phyloP scores from a whole-genome alignment of 257 asterid genomes.

The Forsythia viridissima region DNA sequence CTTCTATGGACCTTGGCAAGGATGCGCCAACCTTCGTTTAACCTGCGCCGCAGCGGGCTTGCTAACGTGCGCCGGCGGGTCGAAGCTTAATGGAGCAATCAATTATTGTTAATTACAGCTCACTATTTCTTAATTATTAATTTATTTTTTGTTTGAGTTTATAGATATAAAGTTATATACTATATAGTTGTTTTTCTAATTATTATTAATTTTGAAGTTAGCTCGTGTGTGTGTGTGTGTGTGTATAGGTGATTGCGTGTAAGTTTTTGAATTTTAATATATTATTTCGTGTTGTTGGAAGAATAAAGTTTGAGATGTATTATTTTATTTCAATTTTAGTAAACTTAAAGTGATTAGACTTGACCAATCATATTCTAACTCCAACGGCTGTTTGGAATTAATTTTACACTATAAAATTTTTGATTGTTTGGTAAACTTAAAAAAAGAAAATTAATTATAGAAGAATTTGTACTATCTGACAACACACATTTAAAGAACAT shows the following conservation, averaged over 20 bases:
- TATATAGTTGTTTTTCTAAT: background rate
- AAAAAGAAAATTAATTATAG: too few relatives aligned
- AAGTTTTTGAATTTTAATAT: slow-evolving; percentile 1
- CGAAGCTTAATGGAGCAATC: background rate
- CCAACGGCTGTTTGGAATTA: too few relatives aligned
- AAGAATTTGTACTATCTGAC: too few relatives aligned
- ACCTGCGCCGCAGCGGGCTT: background rate
- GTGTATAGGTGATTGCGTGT: slow-evolving; percentile 21
- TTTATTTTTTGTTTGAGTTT: background rate
- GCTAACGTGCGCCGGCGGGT: slow-evolving; percentile 14
- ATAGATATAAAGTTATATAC: background rate
- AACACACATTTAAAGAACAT: too few relatives aligned
- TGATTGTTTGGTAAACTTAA: too few relatives aligned
- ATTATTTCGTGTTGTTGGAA: slow-evolving; percentile 36
- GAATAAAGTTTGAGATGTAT: slow-evolving; percentile 1
- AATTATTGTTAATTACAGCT: slow-evolving; percentile 24
- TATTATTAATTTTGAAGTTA: background rate
- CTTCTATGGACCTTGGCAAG: slow-evolving; percentile 56
- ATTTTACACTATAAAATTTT: too few relatives aligned
- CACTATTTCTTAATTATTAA: background rate
- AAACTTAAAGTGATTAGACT: too few relatives aligned
- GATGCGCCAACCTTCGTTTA: slow-evolving; percentile 59
- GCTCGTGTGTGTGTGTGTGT: background rate
- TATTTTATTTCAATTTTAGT: too few relatives aligned
- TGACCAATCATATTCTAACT: too few relatives aligned